Conservation (phyloP, 2,329 filamentous ascomycete genomes). For the Fusarium sp. region DNA sequence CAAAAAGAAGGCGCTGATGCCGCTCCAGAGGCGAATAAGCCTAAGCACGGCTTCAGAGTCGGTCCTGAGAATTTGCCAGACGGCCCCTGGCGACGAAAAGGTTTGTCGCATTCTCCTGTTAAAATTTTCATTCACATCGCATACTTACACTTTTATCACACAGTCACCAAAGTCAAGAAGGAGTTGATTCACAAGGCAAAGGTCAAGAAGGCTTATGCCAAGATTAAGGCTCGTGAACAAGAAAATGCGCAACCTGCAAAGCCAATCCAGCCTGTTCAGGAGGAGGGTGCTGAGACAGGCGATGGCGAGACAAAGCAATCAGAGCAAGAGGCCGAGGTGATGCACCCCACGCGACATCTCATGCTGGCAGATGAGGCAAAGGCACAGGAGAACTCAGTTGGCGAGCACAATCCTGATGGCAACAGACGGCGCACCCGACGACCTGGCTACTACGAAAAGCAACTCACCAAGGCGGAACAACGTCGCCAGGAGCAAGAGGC, state of each 20-base stretch:
- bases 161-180: conserved; percentile 89
- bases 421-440: conserved; percentile 52
- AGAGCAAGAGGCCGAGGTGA: conserved; percentile 42
- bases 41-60: conserved; percentile 81
- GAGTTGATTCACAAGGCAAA: conserved; percentile 92
- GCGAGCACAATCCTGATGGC: conserved; percentile 47
- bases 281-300: conserved; percentile 37
- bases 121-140: conserved; percentile 34
- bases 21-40: conserved; percentile 61
- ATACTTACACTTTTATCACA: conserved; percentile 52
- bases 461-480: conserved; percentile 61
- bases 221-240: conserved; percentile 73
- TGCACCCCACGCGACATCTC: conserved; percentile 55
- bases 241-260: conserved; percentile 41
- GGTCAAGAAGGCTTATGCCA: conserved; percentile 91
- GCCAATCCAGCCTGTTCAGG: conserved; percentile 22
- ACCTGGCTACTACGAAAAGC: conserved; percentile 75
- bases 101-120: conserved; percentile 49
- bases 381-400: conserved; percentile 48
- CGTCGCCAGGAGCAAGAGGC: conserved; percentile 57
- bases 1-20: conserved; percentile 46
- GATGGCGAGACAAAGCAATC: conserved; percentile 25
- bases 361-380: conserved; percentile 56
- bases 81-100: conserved; percentile 86
- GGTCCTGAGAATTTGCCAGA: conserved; percentile 93